Base-by-base conservation (phyloP, 2,329 filamentous ascomycete genomes). In the Daldinia sp. region DNA sequence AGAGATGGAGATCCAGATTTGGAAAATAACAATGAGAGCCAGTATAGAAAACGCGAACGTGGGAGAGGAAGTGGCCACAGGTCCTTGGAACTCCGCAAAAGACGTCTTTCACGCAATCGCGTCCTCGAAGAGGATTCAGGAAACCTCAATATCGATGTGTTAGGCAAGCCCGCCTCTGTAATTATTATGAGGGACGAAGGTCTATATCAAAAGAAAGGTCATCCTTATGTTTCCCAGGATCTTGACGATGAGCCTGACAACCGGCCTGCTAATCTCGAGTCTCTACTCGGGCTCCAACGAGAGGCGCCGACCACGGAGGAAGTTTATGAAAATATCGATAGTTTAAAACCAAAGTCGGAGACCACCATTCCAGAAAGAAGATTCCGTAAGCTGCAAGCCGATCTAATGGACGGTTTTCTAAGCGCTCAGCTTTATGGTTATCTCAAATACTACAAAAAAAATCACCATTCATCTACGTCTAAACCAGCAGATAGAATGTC, bases 401-500 rank as follows among this genome's bases (percentile, higher is more conserved):
- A 73, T 3, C 77, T 88, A 5, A 53, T 76, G 12, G 69, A 79
- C 0, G 84, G 86, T 6, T 89, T 89, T 73, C 84, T 84, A 0
- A 74, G 64, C 0, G 39, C 72, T 0, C 87, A 89, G 70, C 77
- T 89, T 18, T 65, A 63, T 7, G 72, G 74, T 2, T 89, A 89
- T 65, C 72, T 84, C 7, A 9, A 65, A 35, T 35, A 35, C 33
- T 35, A 35, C 10, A 6, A 35, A 35, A 7, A 35, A 35, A 35
- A 9, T 2, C 33, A 9, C 33, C 33, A 35, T 35, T 35, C 33
- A 35, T 2, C 33, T 5, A 63, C 12, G n/a, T 48, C 12, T 20
- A 20, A 54, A 20, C 39, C 53, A 15, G 6, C 3, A 9, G 13
- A 37, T n/a, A 44, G 46, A 30, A 44, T 41, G 7, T 33, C 68